Percentiles rank a stretch among this genome's conserved stretches.
Evolutionary conservation across 1,139 yeast species (phyloP).

Genomic region (Diutina pseudorugosa): DNA sequence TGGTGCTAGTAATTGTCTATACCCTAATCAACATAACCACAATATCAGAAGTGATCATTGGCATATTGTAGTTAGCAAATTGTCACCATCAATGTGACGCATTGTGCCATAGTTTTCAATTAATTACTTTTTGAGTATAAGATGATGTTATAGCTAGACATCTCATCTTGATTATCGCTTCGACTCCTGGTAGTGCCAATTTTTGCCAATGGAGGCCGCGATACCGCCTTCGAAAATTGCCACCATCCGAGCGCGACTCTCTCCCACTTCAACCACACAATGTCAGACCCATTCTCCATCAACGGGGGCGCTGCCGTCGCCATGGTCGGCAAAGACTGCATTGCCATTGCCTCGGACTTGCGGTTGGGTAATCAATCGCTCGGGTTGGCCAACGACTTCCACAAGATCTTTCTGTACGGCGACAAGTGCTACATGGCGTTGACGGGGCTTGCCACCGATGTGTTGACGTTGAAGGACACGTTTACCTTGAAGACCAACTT

Average conservation of each 20-base stretch:
- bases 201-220: not conserved
- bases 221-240: not conserved
- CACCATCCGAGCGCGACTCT: not conserved
- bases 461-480: constrained; percentile 67
- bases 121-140: too few species aligned
- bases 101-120: too few species aligned
- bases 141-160: too few species aligned
- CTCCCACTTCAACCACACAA: constrained; percentile 7
- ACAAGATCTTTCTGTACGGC: constrained; percentile 78
- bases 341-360: constrained; percentile 93
- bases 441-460: constrained; percentile 94
- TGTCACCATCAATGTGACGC: too few species aligned
- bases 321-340: constrained; percentile 97
- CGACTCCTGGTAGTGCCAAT: not conserved
- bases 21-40: not conserved
- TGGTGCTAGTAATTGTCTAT: not conserved
- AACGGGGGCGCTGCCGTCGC: constrained; percentile 93
- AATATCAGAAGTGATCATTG: not conserved
- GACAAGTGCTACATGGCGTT: constrained; percentile 75
- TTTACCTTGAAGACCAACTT: constrained; percentile 79
- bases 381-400: constrained; percentile 87
- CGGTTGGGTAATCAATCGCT: constrained; percentile 90
- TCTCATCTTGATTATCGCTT: too few species aligned
- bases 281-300: constrained; percentile 40
- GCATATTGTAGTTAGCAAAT: too few species aligned